Percentiles rank a stretch among this genome's conserved stretches.
Evolutionary conservation across 257 asterid species (phyloP).

Genomic region (Leptodermis oblonga): DNA sequence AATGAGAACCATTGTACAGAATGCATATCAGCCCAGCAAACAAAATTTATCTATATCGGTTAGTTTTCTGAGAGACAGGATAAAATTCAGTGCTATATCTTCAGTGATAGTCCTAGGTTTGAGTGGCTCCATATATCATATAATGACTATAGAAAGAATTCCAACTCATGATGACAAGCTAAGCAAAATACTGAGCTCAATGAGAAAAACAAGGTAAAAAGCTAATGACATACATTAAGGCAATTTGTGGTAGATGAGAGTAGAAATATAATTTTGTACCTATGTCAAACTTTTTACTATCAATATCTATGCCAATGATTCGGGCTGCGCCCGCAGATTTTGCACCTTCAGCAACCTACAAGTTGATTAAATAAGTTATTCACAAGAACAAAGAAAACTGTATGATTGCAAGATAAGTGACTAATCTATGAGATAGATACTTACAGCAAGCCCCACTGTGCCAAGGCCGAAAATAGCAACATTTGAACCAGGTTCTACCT

Average conservation of each 20-base stretch:
- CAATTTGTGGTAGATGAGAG: background rate
- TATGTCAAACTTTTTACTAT: conserved; percentile 67
- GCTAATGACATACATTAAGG: background rate
- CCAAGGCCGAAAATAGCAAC: conserved; percentile 98
- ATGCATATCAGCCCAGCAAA: background rate
- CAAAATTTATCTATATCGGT: background rate
- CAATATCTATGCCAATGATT: conserved; percentile 89
- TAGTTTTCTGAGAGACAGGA: background rate
- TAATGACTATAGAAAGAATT: background rate
- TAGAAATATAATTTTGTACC: conserved; percentile 36
- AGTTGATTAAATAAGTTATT: background rate
- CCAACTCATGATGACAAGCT: background rate
- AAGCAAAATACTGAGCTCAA: background rate
- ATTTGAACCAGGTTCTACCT: conserved; percentile 88
- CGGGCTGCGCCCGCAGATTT: conserved; percentile 98
- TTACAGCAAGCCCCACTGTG: conserved; percentile 95
- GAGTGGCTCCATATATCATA: background rate
- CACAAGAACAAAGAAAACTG: background rate
- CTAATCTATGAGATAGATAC: conserved; percentile 19
- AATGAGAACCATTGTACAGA: background rate
- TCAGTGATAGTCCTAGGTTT: background rate
- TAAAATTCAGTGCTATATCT: background rate
- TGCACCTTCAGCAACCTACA: conserved; percentile 99
- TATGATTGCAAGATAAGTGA: background rate
- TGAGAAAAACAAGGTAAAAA: background rate